Conservation (phyloP, 805 yeast species). For the Candida michaelii region DNA sequence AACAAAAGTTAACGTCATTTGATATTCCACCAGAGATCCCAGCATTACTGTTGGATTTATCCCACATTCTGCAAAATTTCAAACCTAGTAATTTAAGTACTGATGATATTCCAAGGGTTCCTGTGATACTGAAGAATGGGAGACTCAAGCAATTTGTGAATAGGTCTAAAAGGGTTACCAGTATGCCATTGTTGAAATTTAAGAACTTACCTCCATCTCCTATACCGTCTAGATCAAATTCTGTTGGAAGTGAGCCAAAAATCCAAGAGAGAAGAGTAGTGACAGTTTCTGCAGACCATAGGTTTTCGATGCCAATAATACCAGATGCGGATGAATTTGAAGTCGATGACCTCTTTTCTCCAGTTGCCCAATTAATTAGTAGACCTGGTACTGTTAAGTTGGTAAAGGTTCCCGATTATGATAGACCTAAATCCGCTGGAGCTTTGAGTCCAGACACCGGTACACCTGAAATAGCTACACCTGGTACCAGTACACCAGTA, state of each 20-base stretch:
- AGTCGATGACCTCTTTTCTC: neutral
- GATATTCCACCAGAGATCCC: slow-evolving; percentile 28
- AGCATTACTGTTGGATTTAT: slow-evolving; percentile 25
- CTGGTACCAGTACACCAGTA: no score
- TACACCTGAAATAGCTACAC: neutral
- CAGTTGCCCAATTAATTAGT: slow-evolving; percentile 1
- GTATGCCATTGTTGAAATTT: slow-evolving; percentile 14
- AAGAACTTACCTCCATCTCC: slow-evolving; percentile 7
- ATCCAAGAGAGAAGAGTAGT: neutral
- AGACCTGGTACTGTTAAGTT: slow-evolving; percentile 4
- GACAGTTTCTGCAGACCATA: neutral
- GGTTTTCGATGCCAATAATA: slow-evolving; percentile 5
- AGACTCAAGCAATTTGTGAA: slow-evolving; percentile 19
- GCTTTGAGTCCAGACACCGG: neutral
- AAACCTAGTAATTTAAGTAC: slow-evolving; percentile 24
- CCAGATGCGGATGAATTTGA: slow-evolving; percentile 1
- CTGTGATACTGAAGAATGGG: slow-evolving; percentile 19
- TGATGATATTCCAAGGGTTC: slow-evolving; percentile 29
- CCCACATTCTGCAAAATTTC: slow-evolving; percentile 27
- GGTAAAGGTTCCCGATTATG: neutral
- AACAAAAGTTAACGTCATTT: slow-evolving; percentile 22
- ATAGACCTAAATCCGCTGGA: neutral
- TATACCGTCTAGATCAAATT: neutral
- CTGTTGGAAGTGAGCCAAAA: neutral
- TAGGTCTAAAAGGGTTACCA: slow-evolving; percentile 8